phyloP scores from a whole-genome alignment of 73 alveolate species.

The Breviolum minutum region DNA sequence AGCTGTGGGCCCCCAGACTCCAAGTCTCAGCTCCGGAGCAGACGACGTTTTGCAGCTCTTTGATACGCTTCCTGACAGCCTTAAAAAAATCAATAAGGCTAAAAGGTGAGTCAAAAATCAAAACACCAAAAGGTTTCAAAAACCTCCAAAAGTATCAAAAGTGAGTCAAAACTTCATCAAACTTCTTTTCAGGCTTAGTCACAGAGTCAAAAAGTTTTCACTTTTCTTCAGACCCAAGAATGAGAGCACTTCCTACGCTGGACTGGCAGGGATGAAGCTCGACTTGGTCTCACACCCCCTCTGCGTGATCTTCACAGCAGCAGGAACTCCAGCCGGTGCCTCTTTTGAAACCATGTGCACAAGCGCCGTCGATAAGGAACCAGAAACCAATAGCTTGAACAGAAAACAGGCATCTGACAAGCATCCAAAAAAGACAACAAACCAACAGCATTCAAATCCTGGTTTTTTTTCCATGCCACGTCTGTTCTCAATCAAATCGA shows the following conservation, averaged over 20 bases:
- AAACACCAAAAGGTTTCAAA: too few relatives aligned
- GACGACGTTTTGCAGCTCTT: slow-evolving; percentile 67
- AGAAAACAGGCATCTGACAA: neutral
- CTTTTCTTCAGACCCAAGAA: too few relatives aligned
- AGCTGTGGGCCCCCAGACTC: neutral
- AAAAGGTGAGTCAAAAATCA: too few relatives aligned
- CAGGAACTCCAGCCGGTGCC: slow-evolving; percentile 19
- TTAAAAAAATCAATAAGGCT: neutral
- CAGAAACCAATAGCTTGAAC: neutral
- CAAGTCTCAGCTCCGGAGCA: slow-evolving; percentile 56
- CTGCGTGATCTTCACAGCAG: slow-evolving; percentile 47
- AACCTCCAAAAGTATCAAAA: too few relatives aligned
- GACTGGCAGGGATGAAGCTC: too few relatives aligned
- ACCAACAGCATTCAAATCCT: neutral
- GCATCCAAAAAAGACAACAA: neutral
- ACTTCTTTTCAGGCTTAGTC: too few relatives aligned
- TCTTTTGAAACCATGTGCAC: neutral
- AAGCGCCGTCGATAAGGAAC: too few relatives aligned
- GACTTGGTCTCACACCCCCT: neutral
- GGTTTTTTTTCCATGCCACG: neutral
- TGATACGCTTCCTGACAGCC: slow-evolving; percentile 71
- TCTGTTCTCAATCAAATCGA: neutral
- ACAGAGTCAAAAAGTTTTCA: too few relatives aligned
- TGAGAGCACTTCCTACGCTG: too few relatives aligned
- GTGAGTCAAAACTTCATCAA: too few relatives aligned